Base-by-base conservation (phyloP, 106 monocot species). In the Allium fistulosum region DNA sequence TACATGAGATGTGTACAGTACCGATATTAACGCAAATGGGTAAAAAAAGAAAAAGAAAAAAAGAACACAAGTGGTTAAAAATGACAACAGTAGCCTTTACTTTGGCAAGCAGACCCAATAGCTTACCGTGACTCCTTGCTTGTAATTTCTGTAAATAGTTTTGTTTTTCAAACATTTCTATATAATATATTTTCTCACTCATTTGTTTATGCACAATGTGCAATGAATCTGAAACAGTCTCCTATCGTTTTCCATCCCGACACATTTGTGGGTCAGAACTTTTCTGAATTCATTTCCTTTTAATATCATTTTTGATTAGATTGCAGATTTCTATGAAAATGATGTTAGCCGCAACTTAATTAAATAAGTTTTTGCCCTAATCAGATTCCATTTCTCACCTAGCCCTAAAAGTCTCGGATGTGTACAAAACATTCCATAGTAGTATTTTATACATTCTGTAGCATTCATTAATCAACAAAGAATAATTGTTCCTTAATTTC, bases 401-500 rank as follows among this genome's bases (percentile, higher is more conserved):
- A 62, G 27, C 61, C 45, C 61, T 62, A 62, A 45, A 4, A 55
- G 53, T 6, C 53, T 55, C 53, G 11, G 15, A 55, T 55, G 6
- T 6, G 15, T 12, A 12, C 11, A 11, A 55, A 55, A 55, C 18
- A 62, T 11, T 27, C 9, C 15, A 59, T 59, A 59, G 15, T 17
- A 59, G 18, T 14, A n/a, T 26, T 17, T 26, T 59, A 16, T 18
- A 59, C 18, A 26, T 28, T 10, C 45, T 11, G 9, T 62, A 28
- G 13, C 61, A 62, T 62, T 28, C 45, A 7, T 62, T 47, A 26
- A 64, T 15, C 8, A 3, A 11, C 11, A 66, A 66, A 51, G 66
- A 66, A 66, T 66, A 66, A 51, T 66, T 66, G 50, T 66, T 66
- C 66, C 66, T 66, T 66, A 51, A 48, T 16, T 0, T 17, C 37